A percentile compares a stretch with the other conserved stretches of the same genome.
Evolutionary conservation across 75 land plant genomes (phyloP).

Genomic region (Selaginella moellendorffii): DNA sequence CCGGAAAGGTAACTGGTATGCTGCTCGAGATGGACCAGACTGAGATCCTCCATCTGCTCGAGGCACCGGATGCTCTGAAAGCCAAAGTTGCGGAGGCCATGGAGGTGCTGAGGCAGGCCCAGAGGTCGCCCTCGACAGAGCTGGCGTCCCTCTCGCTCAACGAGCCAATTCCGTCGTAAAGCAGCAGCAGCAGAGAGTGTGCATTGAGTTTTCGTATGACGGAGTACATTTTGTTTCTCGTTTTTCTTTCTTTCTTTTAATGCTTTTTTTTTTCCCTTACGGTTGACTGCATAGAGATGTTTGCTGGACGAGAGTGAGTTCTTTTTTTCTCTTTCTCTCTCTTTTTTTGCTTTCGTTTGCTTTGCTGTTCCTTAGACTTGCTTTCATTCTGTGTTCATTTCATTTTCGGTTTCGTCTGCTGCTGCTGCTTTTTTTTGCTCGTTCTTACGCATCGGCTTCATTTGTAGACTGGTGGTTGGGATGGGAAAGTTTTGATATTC

Average conservation of each 20-base stretch:
- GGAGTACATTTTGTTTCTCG: neutral
- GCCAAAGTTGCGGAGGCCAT: slow-evolving; percentile 5
- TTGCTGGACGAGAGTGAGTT: too few relatives aligned
- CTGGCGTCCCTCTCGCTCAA: neutral
- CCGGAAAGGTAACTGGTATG: slow-evolving; percentile 10
- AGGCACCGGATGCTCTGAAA: slow-evolving; percentile 4
- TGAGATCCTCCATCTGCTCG: slow-evolving; percentile 1
- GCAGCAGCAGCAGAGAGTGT: too few relatives aligned
- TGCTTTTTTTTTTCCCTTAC: neutral
- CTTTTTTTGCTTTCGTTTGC: neutral
- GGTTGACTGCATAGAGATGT: neutral
- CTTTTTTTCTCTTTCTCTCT: neutral
- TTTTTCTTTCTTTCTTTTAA: neutral
- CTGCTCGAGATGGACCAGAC: slow-evolving; percentile 8
- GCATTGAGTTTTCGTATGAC: too few relatives aligned
- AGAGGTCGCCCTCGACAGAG: neutral
- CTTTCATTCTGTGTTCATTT: too few relatives aligned
- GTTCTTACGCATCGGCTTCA: too few relatives aligned
- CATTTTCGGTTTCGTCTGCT: too few relatives aligned
- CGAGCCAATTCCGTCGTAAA: neutral
- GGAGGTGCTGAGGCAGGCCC: neutral
- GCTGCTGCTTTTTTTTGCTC: too few relatives aligned
- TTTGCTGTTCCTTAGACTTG: too few relatives aligned
- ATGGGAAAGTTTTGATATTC: too few relatives aligned
- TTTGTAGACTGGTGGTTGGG: too few relatives aligned